phyloP scores from a whole-genome alignment of 1,284 basidiomycete genomes.

The Athelia sp. region DNA sequence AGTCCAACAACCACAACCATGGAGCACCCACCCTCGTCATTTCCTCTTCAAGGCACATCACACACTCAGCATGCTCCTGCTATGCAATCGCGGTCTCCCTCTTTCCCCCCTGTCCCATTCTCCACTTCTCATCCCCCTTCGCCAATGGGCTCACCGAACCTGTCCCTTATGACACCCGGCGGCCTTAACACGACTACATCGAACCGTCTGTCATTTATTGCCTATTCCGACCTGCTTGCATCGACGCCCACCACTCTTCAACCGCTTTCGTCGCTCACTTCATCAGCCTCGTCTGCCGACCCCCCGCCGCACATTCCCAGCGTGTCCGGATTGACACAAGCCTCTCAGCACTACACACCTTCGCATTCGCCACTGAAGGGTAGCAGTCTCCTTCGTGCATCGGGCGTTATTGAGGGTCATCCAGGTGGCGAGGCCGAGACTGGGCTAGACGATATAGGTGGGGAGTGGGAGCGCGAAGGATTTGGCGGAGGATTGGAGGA shows the following conservation, averaged over 20 bases:
- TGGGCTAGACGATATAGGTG: conserved; percentile 54
- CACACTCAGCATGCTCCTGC: conserved; percentile 16
- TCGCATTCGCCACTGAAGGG: background rate
- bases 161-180: conserved; percentile 18
- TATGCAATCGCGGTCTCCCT: conserved; percentile 11
- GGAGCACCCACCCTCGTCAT: conserved; percentile 26
- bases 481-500: conserved; percentile 78
- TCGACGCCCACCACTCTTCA: conserved; percentile 70
- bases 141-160: conserved; percentile 20
- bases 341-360: conserved; percentile 2
- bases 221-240: conserved; percentile 77
- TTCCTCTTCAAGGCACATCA: conserved; percentile 19
- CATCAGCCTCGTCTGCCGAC: conserved; percentile 39
- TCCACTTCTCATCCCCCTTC: conserved; percentile 16
- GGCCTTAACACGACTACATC: conserved; percentile 42
- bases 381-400: background rate
- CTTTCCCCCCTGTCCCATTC: conserved; percentile 18
- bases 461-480: conserved; percentile 82
- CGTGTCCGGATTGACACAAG: conserved; percentile 40
- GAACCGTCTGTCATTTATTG: conserved; percentile 74
- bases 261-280: conserved; percentile 69
- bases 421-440: conserved; percentile 33
- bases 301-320: conserved; percentile 65
- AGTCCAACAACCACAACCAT: conserved; percentile 36
- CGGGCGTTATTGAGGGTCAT: background rate